Conservation (phyloP, 805 yeast species). For the Lachancea sp. region DNA sequence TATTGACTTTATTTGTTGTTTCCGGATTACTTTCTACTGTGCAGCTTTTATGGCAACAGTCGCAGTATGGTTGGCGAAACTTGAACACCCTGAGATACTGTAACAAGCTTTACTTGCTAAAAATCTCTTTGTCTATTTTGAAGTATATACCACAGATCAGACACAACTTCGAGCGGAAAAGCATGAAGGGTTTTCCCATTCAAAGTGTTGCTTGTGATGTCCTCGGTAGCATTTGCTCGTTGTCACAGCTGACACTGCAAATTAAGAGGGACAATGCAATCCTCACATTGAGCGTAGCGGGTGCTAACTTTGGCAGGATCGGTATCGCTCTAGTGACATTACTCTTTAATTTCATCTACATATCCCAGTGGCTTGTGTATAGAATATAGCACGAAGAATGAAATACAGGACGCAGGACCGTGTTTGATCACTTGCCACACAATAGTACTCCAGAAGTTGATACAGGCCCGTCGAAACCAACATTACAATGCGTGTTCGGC, state of each 20-base stretch:
- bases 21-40: slow-evolving; percentile 13
- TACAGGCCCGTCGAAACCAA: too few species aligned
- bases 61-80: slow-evolving; percentile 19
- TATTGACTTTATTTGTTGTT: slow-evolving; percentile 15
- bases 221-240: slow-evolving; percentile 33
- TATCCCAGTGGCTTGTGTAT: slow-evolving; percentile 34
- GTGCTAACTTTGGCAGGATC: slow-evolving; percentile 36
- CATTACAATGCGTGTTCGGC: too few species aligned
- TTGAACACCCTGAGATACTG: slow-evolving; percentile 20
- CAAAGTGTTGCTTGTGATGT: slow-evolving; percentile 39
- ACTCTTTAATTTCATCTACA: slow-evolving; percentile 33
- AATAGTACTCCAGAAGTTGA: too few species aligned
- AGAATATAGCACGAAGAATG: slow-evolving; percentile 3
- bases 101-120: slow-evolving; percentile 29
- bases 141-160: slow-evolving; percentile 75
- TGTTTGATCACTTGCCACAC: background rate
- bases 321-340: slow-evolving; percentile 37
- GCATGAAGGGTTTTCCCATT: slow-evolving; percentile 81
- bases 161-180: slow-evolving; percentile 69
- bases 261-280: slow-evolving; percentile 16
- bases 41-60: slow-evolving; percentile 11
- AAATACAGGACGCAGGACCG: background rate
- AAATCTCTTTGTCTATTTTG: slow-evolving; percentile 43
- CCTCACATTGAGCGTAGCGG: slow-evolving; percentile 21
- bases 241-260: slow-evolving; percentile 23